Conservation (phyloP, 305 asterid species). For the Solanum hybrid region DNA sequence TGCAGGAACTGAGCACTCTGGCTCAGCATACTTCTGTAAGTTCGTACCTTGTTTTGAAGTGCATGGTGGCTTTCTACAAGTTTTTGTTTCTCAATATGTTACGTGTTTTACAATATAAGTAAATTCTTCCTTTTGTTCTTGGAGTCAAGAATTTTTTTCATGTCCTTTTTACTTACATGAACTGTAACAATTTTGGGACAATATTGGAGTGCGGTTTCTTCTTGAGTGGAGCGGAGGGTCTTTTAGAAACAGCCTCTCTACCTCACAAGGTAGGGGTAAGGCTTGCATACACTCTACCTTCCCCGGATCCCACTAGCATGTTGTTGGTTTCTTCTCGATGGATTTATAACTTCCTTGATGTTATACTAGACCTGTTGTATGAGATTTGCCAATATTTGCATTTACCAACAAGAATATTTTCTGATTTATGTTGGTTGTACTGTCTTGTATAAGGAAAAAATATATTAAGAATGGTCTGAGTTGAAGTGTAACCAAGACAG, state of each 20-base stretch:
- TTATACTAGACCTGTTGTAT: neutral
- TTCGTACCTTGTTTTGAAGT: slow-evolving; percentile 6
- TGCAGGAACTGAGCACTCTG: slow-evolving; percentile 75
- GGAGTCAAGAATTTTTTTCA: neutral
- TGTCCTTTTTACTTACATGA: neutral
- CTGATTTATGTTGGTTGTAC: neutral
- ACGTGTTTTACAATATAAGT: neutral
- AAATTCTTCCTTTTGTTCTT: neutral
- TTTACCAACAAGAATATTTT: neutral
- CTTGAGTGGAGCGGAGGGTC: neutral
- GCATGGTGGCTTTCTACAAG: neutral
- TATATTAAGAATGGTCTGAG: neutral
- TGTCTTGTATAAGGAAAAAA: neutral
- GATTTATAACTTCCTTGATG: neutral
- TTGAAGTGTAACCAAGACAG: neutral
- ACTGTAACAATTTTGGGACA: neutral
- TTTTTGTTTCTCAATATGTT: neutral
- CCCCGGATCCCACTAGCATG: neutral
- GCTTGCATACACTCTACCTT: neutral
- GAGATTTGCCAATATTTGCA: neutral
- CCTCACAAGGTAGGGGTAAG: neutral
- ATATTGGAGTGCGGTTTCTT: neutral
- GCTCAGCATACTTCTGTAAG: slow-evolving; percentile 97
- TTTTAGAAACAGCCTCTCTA: neutral
- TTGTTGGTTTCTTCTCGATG: neutral